Evolutionary conservation across 1,284 basidiomycete genomes (phyloP).

Genomic region (Austroboletus novae-zelandiae): DNA sequence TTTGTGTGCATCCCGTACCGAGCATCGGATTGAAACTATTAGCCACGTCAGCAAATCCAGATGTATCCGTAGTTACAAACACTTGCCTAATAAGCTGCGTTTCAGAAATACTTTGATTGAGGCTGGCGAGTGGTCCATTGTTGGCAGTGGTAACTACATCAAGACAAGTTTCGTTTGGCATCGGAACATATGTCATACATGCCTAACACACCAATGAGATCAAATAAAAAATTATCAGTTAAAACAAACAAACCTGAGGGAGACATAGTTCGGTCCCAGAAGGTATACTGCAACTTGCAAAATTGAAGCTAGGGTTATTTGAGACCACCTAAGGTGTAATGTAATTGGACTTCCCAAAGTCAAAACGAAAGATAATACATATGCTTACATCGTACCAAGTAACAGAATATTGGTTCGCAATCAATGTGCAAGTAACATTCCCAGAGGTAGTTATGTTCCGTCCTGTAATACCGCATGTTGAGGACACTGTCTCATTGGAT

Average conservation of each 20-base stretch:
- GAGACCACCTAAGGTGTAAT: neutral
- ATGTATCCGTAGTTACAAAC: neutral
- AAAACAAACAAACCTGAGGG: too few relatives aligned
- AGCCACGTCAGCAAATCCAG: neutral
- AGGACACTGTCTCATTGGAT: neutral
- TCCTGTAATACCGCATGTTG: constrained; percentile 1
- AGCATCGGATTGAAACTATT: constrained; percentile 1
- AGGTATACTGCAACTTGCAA: neutral
- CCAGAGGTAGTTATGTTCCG: neutral
- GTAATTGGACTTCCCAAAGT: too few relatives aligned
- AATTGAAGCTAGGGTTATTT: neutral
- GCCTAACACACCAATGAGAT: neutral
- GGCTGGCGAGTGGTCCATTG: neutral
- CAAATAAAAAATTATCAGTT: too few relatives aligned
- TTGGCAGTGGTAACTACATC: constrained; percentile 1
- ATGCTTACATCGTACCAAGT: constrained; percentile 1
- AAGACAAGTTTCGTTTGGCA: neutral
- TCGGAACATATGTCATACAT: constrained; percentile 2
- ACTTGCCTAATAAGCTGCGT: neutral
- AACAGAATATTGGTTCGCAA: constrained; percentile 2
- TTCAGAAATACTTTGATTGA: neutral
- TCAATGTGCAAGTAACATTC: neutral
- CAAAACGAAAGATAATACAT: too few relatives aligned
- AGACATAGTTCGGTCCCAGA: neutral
- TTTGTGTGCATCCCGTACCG: constrained; percentile 2